Evolutionary conservation across 164 flowering plant species (phyloP).

Genomic region (Akebia trifoliata): DNA sequence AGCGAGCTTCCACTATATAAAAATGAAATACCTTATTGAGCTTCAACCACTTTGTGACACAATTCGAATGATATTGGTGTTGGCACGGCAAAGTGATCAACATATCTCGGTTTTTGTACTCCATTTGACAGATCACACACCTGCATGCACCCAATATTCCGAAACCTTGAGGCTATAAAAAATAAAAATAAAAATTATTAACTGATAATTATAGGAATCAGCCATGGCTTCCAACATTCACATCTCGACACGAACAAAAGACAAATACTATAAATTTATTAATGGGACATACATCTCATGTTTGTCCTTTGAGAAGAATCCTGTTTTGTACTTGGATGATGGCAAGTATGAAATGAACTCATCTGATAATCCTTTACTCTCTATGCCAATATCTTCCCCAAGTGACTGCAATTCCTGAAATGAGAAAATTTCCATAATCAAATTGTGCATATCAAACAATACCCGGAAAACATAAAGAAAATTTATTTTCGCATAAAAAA

Average conservation of each 20-base stretch:
- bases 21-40: slow-evolving; percentile 52
- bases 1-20: too few species aligned
- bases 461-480: background rate
- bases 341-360: slow-evolving; percentile 37
- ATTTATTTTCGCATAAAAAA: too few species aligned
- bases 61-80: slow-evolving; percentile 58
- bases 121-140: slow-evolving; percentile 69
- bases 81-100: slow-evolving; percentile 63
- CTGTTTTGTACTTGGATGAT: slow-evolving; percentile 30
- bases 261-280: too few species aligned
- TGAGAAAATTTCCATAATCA: background rate
- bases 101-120: slow-evolving; percentile 46
- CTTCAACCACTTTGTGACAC: slow-evolving; percentile 57
- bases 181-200: too few species aligned
- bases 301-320: slow-evolving; percentile 31
- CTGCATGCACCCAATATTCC: slow-evolving; percentile 30
- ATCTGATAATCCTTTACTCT: slow-evolving; percentile 36
- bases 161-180: too few species aligned
- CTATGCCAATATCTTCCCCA: slow-evolving; percentile 33
- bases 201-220: too few species aligned
- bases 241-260: too few species aligned
- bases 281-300: slow-evolving; percentile 33
- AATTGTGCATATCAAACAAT: background rate
- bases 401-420: slow-evolving; percentile 38
- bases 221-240: too few species aligned